Conservation (phyloP, 1,139 yeast species). For the Candida frijolesensis region DNA sequence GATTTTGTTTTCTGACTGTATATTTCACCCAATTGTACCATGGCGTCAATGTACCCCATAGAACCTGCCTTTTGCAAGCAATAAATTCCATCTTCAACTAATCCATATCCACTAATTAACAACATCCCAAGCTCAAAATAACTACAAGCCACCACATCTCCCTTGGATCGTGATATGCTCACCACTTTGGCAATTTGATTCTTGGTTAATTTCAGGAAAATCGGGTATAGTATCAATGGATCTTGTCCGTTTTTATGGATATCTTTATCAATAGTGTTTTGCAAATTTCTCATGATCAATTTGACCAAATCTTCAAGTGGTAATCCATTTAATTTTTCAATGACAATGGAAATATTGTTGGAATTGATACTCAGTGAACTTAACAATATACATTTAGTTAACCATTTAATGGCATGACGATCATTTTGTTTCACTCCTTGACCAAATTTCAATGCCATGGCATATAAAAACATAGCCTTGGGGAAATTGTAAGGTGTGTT, state of each 20-base stretch:
- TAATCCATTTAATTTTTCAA: conserved; percentile 30
- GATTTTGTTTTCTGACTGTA: conserved; percentile 61
- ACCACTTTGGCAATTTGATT: conserved; percentile 30
- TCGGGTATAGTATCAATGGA: conserved; percentile 28
- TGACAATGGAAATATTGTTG: conserved; percentile 9
- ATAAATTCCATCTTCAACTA: conserved; percentile 57
- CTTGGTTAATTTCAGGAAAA: conserved; percentile 29
- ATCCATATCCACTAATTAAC: conserved; percentile 63
- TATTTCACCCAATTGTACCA: conserved; percentile 70
- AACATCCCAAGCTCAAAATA: conserved; percentile 64
- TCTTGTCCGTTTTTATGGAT: conserved; percentile 29
- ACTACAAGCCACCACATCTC: conserved; percentile 34
- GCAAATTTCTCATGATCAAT: conserved; percentile 28
- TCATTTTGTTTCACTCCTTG: conserved; percentile 70
- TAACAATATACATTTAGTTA: conserved; percentile 43
- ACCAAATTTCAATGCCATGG: conserved; percentile 68
- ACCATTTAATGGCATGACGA: conserved; percentile 60
- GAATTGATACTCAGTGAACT: conserved; percentile 9
- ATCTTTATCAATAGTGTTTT: conserved; percentile 17
- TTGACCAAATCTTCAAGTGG: conserved; percentile 34
- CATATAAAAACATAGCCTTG: conserved; percentile 69
- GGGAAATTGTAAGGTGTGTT: conserved; percentile 57
- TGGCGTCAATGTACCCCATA: conserved; percentile 69
- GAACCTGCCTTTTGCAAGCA: conserved; percentile 68
- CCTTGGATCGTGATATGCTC: conserved; percentile 27